These are phyloP conservation scores for Fraxinus ornus DNA, from an alignment of 305 asterid species.

Conservation along the genomic window DNA sequence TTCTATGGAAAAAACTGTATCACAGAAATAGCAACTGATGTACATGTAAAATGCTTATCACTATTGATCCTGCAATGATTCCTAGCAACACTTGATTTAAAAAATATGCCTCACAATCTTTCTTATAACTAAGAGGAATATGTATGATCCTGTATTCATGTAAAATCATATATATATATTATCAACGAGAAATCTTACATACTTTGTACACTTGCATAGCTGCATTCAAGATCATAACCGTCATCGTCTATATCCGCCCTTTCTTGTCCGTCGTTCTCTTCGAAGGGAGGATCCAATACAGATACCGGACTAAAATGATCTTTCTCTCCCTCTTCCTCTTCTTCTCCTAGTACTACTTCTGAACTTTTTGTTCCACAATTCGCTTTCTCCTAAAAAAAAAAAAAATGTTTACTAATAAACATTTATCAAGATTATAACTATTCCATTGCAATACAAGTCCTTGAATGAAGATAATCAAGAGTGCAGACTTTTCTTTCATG, in stretches of 20 bases:
- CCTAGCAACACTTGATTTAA: not conserved
- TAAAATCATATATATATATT: not conserved
- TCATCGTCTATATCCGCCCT: slow-evolving; percentile 20
- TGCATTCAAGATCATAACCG: slow-evolving; percentile 32
- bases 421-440: not conserved
- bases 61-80: not conserved
- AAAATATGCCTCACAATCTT: no score
- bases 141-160: not conserved
- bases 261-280: slow-evolving; percentile 31
- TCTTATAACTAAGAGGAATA: no score
- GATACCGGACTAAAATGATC: slow-evolving; percentile 66
- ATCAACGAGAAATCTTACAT: slow-evolving; percentile 15
- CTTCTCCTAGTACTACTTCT: not conserved
- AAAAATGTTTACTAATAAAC: not conserved
- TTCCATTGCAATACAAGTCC: not conserved
- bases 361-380: slow-evolving; percentile 9
- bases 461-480: not conserved
- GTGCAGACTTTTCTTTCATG: not conserved
- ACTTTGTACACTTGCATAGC: slow-evolving; percentile 45
- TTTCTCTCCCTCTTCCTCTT: slow-evolving; percentile 37
- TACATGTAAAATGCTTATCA: not conserved
- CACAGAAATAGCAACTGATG: not conserved
- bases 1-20: no score
- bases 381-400: slow-evolving; percentile 28
- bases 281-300: slow-evolving; percentile 52